These are phyloP conservation scores for Fagus sylvatica DNA, from an alignment of 306 rosid genomes.

Conservation along the genomic window DNA sequence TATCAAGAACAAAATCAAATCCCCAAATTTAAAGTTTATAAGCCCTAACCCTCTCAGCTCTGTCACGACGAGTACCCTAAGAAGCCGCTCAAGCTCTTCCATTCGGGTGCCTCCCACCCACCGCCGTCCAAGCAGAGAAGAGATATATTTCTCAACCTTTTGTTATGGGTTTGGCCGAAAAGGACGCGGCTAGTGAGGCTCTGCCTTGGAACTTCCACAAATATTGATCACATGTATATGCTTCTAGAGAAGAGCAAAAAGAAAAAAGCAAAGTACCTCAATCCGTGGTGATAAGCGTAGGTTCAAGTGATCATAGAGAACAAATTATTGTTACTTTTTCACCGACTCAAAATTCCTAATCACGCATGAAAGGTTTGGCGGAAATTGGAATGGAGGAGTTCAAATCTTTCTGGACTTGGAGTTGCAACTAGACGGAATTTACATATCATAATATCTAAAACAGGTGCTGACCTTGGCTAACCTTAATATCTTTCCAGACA, in stretches of 20 bases:
- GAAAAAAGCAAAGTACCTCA: constrained; percentile 34
- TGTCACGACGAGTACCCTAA: no score
- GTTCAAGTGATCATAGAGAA: constrained; percentile 29
- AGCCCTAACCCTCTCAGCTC: no score
- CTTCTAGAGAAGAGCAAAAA: constrained; percentile 63
- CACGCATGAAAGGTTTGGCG: background rate
- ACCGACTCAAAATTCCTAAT: background rate
- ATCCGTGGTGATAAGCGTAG: constrained; percentile 55
- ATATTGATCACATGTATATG: constrained; percentile 53
- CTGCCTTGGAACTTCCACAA: constrained; percentile 59
- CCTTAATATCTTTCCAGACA: background rate
- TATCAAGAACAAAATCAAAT: no score
- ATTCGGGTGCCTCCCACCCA: no score
- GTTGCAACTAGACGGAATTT: background rate
- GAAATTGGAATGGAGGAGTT: background rate
- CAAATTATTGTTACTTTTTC: background rate
- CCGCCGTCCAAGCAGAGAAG: no score
- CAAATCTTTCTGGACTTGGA: background rate
- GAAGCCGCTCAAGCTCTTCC: no score
- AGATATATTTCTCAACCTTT: no score
- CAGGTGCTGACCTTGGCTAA: background rate
- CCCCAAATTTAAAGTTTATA: no score
- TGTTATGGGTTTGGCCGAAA: constrained; percentile 48
- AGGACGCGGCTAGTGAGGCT: constrained; percentile 85
- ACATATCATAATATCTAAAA: background rate